phyloP scores from a whole-genome alignment of 1,284 basidiomycete genomes.

The Austroboletus olivaceoglutinosus region DNA sequence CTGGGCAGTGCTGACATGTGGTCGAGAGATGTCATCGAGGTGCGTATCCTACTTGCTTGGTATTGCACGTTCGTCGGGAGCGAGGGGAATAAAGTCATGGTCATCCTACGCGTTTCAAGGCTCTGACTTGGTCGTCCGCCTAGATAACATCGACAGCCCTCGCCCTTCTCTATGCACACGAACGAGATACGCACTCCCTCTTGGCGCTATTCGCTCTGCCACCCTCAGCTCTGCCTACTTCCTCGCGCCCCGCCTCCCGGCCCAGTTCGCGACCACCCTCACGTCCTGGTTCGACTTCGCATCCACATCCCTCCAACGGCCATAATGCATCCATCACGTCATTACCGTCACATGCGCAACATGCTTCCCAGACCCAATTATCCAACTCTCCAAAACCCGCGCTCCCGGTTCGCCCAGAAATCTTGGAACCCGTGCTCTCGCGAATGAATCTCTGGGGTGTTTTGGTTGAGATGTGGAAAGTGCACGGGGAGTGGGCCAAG shows the following conservation, averaged over 20 bases:
- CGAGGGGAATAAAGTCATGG: not conserved
- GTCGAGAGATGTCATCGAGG: conserved; percentile 30
- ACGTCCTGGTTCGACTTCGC: conserved; percentile 18
- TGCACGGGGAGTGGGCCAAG: conserved; percentile 18
- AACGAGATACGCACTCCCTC: conserved; percentile 22
- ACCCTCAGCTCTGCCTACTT: conserved; percentile 1
- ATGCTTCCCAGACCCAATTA: conserved; percentile 2
- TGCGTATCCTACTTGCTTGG: conserved; percentile 15
- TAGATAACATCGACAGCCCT: conserved; percentile 33
- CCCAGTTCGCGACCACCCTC: conserved; percentile 25
- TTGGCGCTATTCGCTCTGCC: conserved; percentile 18
- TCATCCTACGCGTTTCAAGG: not conserved
- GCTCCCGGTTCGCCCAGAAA: conserved; percentile 39
- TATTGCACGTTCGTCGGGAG: not conserved
- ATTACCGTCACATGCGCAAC: conserved; percentile 7
- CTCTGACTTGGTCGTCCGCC: conserved; percentile 8
- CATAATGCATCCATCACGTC: conserved; percentile 6
- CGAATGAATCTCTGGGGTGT: conserved; percentile 47
- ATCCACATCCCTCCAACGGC: conserved; percentile 6
- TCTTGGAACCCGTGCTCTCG: conserved; percentile 80
- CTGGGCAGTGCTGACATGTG: conserved; percentile 38
- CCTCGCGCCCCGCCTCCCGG: conserved; percentile 22
- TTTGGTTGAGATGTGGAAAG: conserved; percentile 30
- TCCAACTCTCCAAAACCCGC: not conserved
- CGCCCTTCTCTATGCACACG: conserved; percentile 29